A percentile compares a stretch with the other conserved stretches of the same genome.
Evolutionary conservation across 2,329 filamentous ascomycete genomes (phyloP).

Genomic region (Didymella pomorum): DNA sequence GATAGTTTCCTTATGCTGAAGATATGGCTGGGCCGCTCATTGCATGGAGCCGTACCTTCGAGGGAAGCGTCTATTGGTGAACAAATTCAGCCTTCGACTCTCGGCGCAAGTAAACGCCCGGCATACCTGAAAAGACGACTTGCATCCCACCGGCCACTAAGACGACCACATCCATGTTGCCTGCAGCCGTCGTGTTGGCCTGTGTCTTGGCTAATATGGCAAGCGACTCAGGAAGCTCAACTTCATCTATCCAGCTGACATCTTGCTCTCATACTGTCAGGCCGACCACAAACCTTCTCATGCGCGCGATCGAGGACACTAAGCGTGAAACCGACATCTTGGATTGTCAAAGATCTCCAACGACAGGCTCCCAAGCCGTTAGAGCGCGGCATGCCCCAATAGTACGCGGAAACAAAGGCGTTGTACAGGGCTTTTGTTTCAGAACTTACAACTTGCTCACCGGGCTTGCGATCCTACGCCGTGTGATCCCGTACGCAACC

Average conservation of each 20-base stretch:
- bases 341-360: neutral
- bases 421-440: slow-evolving; percentile 10
- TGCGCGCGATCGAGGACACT: neutral
- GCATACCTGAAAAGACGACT: neutral
- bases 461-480: slow-evolving; percentile 1
- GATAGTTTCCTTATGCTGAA: neutral
- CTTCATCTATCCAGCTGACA: slow-evolving; percentile 8
- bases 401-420: neutral
- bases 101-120: neutral
- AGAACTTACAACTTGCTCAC: slow-evolving; percentile 14
- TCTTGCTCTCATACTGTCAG: neutral
- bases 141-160: slow-evolving; percentile 1
- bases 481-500: slow-evolving; percentile 2
- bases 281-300: neutral
- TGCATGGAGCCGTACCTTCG: neutral
- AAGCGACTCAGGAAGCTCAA: slow-evolving; percentile 2
- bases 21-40: neutral
- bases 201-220: slow-evolving; percentile 17
- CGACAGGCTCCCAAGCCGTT: neutral
- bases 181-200: slow-evolving; percentile 6
- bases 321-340: neutral
- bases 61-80: slow-evolving; percentile 2
- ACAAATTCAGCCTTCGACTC: neutral
- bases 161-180: neutral
- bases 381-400: neutral